Percentiles rank a stretch among this genome's conserved stretches.
These are phyloP conservation scores for Lentinula raphanica DNA, from an alignment of 768 basidiomycete genomes.

Conservation along the genomic window DNA sequence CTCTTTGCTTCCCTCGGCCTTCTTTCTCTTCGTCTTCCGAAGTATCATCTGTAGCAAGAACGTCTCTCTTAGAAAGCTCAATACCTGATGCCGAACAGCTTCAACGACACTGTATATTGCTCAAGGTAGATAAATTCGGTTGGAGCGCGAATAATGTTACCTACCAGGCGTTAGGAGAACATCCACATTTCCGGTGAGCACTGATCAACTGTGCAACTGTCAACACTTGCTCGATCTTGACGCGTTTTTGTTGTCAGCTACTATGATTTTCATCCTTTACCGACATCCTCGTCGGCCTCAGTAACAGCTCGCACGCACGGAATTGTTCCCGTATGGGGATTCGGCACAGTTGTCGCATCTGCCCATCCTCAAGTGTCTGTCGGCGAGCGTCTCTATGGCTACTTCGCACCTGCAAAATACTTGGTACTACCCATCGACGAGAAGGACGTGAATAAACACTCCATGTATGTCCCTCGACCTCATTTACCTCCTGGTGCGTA, in stretches of 20 bases:
- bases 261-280: constrained; percentile 59
- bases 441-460: constrained; percentile 44
- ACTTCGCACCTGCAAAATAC: constrained; percentile 55
- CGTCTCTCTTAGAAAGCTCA: constrained; percentile 22
- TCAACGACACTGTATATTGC: constrained; percentile 44
- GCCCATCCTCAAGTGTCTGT: constrained; percentile 39
- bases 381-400: constrained; percentile 64
- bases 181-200: constrained; percentile 43
- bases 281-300: constrained; percentile 23
- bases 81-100: constrained; percentile 12
- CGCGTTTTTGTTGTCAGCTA: constrained; percentile 35
- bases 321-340: constrained; percentile 69
- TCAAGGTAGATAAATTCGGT: constrained; percentile 62
- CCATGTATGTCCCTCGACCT: constrained; percentile 55
- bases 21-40: not conserved
- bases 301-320: constrained; percentile 51
- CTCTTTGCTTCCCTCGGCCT: not conserved
- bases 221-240: not conserved
- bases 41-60: not conserved
- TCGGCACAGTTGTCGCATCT: constrained; percentile 51
- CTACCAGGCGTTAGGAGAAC: constrained; percentile 53
- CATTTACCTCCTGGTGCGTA: constrained; percentile 54
- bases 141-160: constrained; percentile 71
- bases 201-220: not conserved
- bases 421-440: constrained; percentile 48